phyloP scores from a whole-genome alignment of 257 asterid species.

The Petrea volubilis region DNA sequence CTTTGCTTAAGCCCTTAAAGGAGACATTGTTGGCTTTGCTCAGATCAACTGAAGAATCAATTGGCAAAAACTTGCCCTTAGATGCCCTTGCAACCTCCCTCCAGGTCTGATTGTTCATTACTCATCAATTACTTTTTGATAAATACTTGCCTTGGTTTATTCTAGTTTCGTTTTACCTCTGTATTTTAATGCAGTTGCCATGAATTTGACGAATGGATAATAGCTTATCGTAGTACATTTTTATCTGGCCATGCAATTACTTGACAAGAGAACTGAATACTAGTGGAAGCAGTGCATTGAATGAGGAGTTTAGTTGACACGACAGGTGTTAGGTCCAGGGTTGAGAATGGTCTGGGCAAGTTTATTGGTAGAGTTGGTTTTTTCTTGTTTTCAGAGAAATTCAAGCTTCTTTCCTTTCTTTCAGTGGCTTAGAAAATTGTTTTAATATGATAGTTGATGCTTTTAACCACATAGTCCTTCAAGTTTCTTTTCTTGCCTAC shows the following conservation, averaged over 20 bases:
- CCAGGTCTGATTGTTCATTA: slow-evolving; percentile 55
- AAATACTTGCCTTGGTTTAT: background rate
- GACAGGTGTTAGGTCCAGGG: background rate
- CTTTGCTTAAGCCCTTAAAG: slow-evolving; percentile 81
- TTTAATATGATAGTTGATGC: background rate
- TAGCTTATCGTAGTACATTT: background rate
- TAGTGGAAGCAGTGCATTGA: background rate
- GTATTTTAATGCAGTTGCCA: background rate
- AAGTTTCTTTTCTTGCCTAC: background rate
- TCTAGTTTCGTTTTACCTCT: background rate
- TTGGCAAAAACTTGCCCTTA: slow-evolving; percentile 53
- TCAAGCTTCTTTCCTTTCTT: background rate
- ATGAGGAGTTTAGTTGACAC: background rate
- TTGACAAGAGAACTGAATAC: background rate
- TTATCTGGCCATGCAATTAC: background rate
- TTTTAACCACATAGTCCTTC: background rate
- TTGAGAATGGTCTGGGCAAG: slow-evolving; percentile 1
- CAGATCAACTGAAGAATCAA: slow-evolving; percentile 70
- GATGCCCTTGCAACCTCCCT: slow-evolving; percentile 90
- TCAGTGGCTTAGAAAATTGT: background rate
- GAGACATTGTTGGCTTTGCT: slow-evolving; percentile 85
- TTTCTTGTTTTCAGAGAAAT: background rate
- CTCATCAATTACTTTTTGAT: slow-evolving; percentile 7
- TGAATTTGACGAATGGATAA: background rate
- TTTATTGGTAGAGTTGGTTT: slow-evolving; percentile 3